phyloP scores from a whole-genome alignment of 352 stramenopile genomes.

The Phytophthora kernoviae region DNA sequence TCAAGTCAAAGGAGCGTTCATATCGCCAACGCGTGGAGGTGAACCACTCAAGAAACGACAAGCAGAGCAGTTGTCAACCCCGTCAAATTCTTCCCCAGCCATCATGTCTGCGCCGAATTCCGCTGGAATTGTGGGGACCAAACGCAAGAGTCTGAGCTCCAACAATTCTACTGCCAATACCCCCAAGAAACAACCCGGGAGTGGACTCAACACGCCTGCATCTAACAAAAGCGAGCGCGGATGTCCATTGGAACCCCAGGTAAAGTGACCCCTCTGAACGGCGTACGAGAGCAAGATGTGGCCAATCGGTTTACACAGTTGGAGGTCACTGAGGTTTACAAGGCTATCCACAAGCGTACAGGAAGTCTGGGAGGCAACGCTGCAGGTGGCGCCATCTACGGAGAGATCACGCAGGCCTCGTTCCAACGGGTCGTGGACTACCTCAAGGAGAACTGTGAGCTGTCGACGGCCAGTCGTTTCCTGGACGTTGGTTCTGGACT shows the following conservation, averaged over 20 bases:
- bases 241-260: slow-evolving; percentile 71
- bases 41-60: slow-evolving; percentile 14
- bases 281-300: slow-evolving; percentile 63
- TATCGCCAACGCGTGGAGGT: slow-evolving; percentile 6
- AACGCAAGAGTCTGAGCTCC: slow-evolving; percentile 54
- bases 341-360: slow-evolving; percentile 93
- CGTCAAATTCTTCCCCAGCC: slow-evolving; percentile 3
- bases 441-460: slow-evolving; percentile 92
- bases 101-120: slow-evolving; percentile 3
- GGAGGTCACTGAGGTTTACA: slow-evolving; percentile 90
- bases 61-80: too few relatives aligned
- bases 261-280: slow-evolving; percentile 73
- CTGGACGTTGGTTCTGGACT: slow-evolving; percentile 97
- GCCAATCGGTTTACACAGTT: slow-evolving; percentile 79
- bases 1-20: slow-evolving; percentile 12
- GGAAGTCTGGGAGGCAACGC: slow-evolving; percentile 95
- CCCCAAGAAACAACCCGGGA: slow-evolving; percentile 22
- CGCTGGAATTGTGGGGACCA: slow-evolving; percentile 32
- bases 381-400: slow-evolving; percentile 96
- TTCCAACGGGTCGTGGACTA: slow-evolving; percentile 98
- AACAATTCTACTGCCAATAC: slow-evolving; percentile 12
- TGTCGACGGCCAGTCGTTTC: slow-evolving; percentile 91
- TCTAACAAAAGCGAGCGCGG: slow-evolving; percentile 61
- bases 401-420: slow-evolving; percentile 96
- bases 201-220: slow-evolving; percentile 14